Conservation (phyloP, 2,329 filamentous ascomycete species). For the Didymella exigua region DNA sequence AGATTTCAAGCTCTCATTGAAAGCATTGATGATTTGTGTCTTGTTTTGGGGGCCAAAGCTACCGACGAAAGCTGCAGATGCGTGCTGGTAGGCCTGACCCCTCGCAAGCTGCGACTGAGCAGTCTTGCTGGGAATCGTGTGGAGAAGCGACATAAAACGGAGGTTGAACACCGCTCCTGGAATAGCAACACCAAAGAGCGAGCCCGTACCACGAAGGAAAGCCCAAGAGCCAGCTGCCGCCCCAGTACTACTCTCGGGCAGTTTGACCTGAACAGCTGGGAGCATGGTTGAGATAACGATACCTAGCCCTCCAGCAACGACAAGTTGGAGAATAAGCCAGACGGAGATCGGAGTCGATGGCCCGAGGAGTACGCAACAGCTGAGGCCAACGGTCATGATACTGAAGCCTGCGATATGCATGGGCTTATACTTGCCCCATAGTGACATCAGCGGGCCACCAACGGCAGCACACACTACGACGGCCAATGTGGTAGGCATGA, state of each 20-base stretch:
- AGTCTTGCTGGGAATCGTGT: slow-evolving; percentile 12
- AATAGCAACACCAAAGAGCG: slow-evolving; percentile 38
- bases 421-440: slow-evolving; percentile 35
- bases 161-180: slow-evolving; percentile 40
- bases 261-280: slow-evolving; percentile 37
- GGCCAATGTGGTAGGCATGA: slow-evolving; percentile 35
- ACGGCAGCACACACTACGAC: slow-evolving; percentile 30
- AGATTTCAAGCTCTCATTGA: slow-evolving; percentile 42
- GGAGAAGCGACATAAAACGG: slow-evolving; percentile 22
- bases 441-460: slow-evolving; percentile 29
- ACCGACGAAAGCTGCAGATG: slow-evolving; percentile 25
- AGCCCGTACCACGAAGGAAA: slow-evolving; percentile 38
- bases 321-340: slow-evolving; percentile 35
- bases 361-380: slow-evolving; percentile 26
- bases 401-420: slow-evolving; percentile 36
- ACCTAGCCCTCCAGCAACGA: slow-evolving; percentile 32
- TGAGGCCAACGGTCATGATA: slow-evolving; percentile 25
- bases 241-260: slow-evolving; percentile 31
- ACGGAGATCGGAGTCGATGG: slow-evolving; percentile 11
- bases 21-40: slow-evolving; percentile 43
- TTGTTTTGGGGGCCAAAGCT: slow-evolving; percentile 22
- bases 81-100: slow-evolving; percentile 39
- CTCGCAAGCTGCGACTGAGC: slow-evolving; percentile 15
- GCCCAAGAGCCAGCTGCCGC: slow-evolving; percentile 35
- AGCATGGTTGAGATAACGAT: slow-evolving; percentile 37